A percentile compares a stretch with the other conserved stretches of the same genome.
phyloP scores from a whole-genome alignment of 1,284 basidiomycete species.

The Cystobasidiaceae sp. region DNA sequence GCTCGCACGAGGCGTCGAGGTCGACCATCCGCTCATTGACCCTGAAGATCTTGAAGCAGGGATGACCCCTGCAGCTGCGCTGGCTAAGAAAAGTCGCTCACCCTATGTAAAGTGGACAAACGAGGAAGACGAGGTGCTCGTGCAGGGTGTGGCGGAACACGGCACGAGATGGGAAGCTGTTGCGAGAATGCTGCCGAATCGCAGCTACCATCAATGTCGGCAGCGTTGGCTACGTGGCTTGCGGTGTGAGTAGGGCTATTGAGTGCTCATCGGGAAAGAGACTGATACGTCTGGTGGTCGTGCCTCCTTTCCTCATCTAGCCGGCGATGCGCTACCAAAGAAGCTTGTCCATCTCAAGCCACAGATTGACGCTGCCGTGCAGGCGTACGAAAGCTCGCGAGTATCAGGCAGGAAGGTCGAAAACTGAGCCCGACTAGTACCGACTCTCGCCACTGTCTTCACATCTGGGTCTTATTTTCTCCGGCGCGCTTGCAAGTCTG shows the following conservation, averaged over 20 bases:
- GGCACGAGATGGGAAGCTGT: conserved; percentile 40
- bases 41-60: conserved; percentile 12
- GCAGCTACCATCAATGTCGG: conserved; percentile 38
- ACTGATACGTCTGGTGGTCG: no score
- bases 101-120: conserved; percentile 40
- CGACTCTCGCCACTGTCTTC: no score
- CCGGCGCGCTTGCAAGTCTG: no score
- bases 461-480: no score
- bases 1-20: not conserved
- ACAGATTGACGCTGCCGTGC: conserved; percentile 27
- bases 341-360: conserved; percentile 32
- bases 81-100: conserved; percentile 27
- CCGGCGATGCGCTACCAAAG: conserved; percentile 32
- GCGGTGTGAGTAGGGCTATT: conserved; percentile 2
- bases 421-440: no score
- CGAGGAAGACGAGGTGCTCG: conserved; percentile 37
- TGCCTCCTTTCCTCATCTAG: no score
- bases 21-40: conserved; percentile 8
- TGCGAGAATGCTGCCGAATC: conserved; percentile 34
- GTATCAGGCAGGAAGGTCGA: conserved; percentile 3
- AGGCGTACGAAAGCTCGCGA: conserved; percentile 26
- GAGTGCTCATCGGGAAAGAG: no score
- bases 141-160: conserved; percentile 35
- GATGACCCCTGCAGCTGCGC: conserved; percentile 28
- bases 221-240: conserved; percentile 31